phyloP scores from a whole-genome alignment of 768 basidiomycete genomes.

The Basidioascus undulatus region DNA sequence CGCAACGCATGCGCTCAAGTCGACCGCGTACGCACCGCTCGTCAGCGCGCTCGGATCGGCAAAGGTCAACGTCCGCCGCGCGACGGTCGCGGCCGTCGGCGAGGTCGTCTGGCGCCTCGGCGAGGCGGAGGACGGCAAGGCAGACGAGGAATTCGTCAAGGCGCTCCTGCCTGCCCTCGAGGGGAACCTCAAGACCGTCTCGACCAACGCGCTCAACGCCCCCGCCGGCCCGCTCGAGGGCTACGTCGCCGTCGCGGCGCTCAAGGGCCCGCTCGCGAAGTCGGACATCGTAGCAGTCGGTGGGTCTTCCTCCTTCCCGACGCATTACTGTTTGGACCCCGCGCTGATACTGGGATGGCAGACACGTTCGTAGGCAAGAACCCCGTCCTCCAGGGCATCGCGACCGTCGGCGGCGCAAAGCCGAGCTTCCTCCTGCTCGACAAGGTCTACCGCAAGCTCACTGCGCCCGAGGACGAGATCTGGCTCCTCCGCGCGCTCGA shows the following conservation, averaged over 20 bases:
- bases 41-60: slow-evolving; percentile 44
- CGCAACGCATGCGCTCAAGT: neutral
- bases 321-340: slow-evolving; percentile 16
- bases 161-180: slow-evolving; percentile 40
- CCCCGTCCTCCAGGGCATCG: slow-evolving; percentile 14
- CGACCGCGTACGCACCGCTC: too few species aligned
- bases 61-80: slow-evolving; percentile 37
- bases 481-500: slow-evolving; percentile 54
- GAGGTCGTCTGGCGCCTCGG: slow-evolving; percentile 29
- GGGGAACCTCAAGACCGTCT: slow-evolving; percentile 37
- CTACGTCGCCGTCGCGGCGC: slow-evolving; percentile 44
- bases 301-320: slow-evolving; percentile 19
- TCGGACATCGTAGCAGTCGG: slow-evolving; percentile 28
- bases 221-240: slow-evolving; percentile 55
- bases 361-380: slow-evolving; percentile 12
- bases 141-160: slow-evolving; percentile 29
- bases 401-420: slow-evolving; percentile 30
- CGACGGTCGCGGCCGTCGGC: slow-evolving; percentile 41
- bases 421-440: slow-evolving; percentile 74
- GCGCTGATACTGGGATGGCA: slow-evolving; percentile 21
- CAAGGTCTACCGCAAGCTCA: slow-evolving; percentile 54
- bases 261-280: slow-evolving; percentile 34
- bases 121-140: slow-evolving; percentile 16
- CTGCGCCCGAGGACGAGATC: slow-evolving; percentile 32
- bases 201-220: slow-evolving; percentile 33